Evolutionary conservation across 1,139 yeast genomes (phyloP), one percentile per base, ranked within the genome.

Genomic region (Yamadazyma triangularis): DNA sequence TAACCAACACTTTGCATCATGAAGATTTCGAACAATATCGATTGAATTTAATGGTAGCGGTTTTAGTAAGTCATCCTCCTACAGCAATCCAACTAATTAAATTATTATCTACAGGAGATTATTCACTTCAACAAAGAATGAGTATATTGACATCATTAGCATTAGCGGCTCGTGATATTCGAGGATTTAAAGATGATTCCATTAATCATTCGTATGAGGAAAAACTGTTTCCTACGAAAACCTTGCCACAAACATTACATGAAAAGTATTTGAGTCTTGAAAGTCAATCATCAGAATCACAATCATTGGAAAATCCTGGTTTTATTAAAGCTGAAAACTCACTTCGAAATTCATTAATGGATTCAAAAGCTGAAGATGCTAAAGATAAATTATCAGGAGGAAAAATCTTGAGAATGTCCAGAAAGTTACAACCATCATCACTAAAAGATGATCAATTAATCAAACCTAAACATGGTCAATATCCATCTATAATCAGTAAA

Each of bases 81-180:
- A 48, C 58, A 2, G 64, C 70, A 0, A 42, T 58, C 0, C 62
- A 59, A 32, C 39, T 77, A 3, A 56, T 71, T 20, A 47, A 56
- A 20, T 48, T 75, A 25, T 56, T 80, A 18, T 55, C 68, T 4
- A 54, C 65, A 0, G 88, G 86, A 0, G 93, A 82, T 48, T 77
- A 76, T 43, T 79, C 87, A 0, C 56, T 82, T 13, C 81, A 77
- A 40, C 80, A 75, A 39, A 53, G 89, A 27, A 60, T 80, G 48
- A 53, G 64, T 33, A 60, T 80, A 13, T 51, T 82, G 19, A 66
- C 83, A 1, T 59, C 78, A 0, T 48, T 79, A 11, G 74, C 82
- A 0, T 53, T 79, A 24, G 72, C 79, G 4, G 77, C 80, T 0
- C 56, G 91, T 39, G 79, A 76, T 39, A 56, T 79, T 11, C 56